Conservation (phyloP, 768 basidiomycete species). For the Hydnomerulius pinastri region DNA sequence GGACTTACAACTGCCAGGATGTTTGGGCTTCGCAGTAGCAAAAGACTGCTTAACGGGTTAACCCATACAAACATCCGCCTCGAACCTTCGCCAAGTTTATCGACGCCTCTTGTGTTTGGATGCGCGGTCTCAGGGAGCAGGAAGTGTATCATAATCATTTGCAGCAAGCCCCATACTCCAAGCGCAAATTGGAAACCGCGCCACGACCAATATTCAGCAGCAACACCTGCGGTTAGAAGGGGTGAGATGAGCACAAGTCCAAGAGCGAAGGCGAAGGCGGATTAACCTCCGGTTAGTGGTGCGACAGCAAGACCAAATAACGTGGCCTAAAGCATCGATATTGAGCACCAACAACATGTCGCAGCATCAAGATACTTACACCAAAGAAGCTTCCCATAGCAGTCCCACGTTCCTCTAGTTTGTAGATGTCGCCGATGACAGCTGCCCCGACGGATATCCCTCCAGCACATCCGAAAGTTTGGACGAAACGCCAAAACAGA, state of each 20-base stretch:
- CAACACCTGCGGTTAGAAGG: slow-evolving; percentile 36
- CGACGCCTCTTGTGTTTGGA: slow-evolving; percentile 56
- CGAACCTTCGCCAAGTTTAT: slow-evolving; percentile 35
- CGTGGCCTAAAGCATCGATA: slow-evolving; percentile 34
- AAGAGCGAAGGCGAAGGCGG: background rate
- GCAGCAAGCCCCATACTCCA: slow-evolving; percentile 40
- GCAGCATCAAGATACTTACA: slow-evolving; percentile 33
- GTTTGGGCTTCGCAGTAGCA: slow-evolving; percentile 60
- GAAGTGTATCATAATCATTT: slow-evolving; percentile 40
- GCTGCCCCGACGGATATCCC: slow-evolving; percentile 58
- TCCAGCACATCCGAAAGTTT: slow-evolving; percentile 64
- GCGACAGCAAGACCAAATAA: slow-evolving; percentile 64
- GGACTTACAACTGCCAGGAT: slow-evolving; percentile 52
- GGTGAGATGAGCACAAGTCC: background rate
- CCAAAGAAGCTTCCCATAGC: slow-evolving; percentile 63
- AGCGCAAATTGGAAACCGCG: slow-evolving; percentile 54
- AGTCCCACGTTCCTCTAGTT: slow-evolving; percentile 58
- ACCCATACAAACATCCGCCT: slow-evolving; percentile 43
- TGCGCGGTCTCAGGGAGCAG: slow-evolving; percentile 71
- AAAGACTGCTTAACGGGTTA: slow-evolving; percentile 58
- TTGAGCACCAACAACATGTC: background rate
- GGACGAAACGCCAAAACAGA: slow-evolving; percentile 63
- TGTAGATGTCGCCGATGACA: slow-evolving; percentile 68
- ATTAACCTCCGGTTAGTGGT: slow-evolving; percentile 55
- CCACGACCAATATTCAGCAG: slow-evolving; percentile 68